Conservation (phyloP, 108 stramenopile species). For the Pseudonitzschia multiseries region DNA sequence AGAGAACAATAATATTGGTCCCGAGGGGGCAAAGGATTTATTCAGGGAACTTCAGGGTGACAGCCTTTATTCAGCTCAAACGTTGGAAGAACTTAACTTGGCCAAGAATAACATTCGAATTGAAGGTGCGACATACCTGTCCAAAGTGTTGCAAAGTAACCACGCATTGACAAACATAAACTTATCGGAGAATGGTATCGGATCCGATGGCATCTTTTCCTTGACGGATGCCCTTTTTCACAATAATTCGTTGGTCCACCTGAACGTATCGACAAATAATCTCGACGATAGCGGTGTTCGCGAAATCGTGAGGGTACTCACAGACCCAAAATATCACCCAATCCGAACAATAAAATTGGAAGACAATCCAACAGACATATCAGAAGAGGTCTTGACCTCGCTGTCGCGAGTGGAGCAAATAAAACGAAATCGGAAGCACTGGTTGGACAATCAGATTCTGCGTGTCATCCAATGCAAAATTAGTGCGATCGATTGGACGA, state of each 20-base stretch:
- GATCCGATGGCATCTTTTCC: slow-evolving; percentile 34
- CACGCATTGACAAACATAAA: slow-evolving; percentile 37
- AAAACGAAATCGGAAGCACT: slow-evolving; percentile 30
- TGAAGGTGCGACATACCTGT: slow-evolving; percentile 39
- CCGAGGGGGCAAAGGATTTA: slow-evolving; percentile 31
- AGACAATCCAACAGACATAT: slow-evolving; percentile 36
- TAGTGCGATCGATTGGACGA: slow-evolving; percentile 17
- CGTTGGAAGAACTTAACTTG: slow-evolving; percentile 46
- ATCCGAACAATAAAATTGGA: slow-evolving; percentile 34
- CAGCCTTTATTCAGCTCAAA: neutral
- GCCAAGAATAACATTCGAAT: slow-evolving; percentile 49
- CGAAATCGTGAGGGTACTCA: slow-evolving; percentile 24
- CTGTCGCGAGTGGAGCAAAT: slow-evolving; percentile 27
- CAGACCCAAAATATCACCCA: slow-evolving; percentile 16
- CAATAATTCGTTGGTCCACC: slow-evolving; percentile 27
- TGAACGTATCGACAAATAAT: slow-evolving; percentile 37
- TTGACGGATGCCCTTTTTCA: slow-evolving; percentile 37
- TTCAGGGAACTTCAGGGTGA: slow-evolving; percentile 25
- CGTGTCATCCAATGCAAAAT: slow-evolving; percentile 20
- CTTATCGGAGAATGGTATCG: slow-evolving; percentile 42
- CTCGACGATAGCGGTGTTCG: slow-evolving; percentile 33
- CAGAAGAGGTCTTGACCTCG: slow-evolving; percentile 21
- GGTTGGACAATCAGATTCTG: slow-evolving; percentile 36
- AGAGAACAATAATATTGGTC: slow-evolving; percentile 41
- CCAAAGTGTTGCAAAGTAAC: slow-evolving; percentile 28